phyloP scores from a whole-genome alignment of 2,329 filamentous ascomycete genomes.

The Colletotrichum orchidophilum region DNA sequence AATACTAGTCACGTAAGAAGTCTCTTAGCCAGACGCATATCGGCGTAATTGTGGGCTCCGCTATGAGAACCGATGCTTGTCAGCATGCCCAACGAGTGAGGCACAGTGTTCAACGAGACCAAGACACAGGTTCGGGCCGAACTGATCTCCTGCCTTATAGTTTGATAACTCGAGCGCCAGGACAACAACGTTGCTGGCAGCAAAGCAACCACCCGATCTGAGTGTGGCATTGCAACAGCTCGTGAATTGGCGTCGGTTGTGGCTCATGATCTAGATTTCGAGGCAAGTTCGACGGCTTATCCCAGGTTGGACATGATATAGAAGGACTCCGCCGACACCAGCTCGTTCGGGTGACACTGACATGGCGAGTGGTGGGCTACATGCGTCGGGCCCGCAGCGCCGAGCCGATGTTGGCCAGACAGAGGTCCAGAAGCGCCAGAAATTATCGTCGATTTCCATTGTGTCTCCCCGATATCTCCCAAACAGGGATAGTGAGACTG shows the following conservation, averaged over 20 bases:
- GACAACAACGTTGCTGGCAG: neutral
- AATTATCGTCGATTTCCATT: conserved; percentile 1
- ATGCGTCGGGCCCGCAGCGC: neutral
- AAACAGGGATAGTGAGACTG: neutral
- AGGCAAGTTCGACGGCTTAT: neutral
- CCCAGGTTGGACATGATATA: neutral
- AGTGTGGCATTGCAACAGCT: neutral
- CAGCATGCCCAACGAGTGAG: neutral
- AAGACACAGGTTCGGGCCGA: neutral
- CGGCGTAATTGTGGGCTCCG: neutral
- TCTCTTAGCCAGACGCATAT: neutral
- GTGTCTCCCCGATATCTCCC: neutral
- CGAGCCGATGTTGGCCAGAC: conserved; percentile 3
- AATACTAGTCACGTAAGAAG: neutral
- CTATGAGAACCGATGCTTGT: neutral
- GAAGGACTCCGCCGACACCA: neutral
- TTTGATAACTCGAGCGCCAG: neutral
- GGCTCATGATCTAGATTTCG: neutral
- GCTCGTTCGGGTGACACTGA: neutral
- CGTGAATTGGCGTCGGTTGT: neutral
- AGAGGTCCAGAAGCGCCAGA: neutral
- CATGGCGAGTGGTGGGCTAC: conserved; percentile 3
- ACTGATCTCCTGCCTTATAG: neutral
- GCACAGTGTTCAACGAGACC: neutral
- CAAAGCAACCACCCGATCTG: neutral